phyloP scores from a whole-genome alignment of 2,329 filamentous ascomycete genomes.

The Zasmidium citrigriseum region DNA sequence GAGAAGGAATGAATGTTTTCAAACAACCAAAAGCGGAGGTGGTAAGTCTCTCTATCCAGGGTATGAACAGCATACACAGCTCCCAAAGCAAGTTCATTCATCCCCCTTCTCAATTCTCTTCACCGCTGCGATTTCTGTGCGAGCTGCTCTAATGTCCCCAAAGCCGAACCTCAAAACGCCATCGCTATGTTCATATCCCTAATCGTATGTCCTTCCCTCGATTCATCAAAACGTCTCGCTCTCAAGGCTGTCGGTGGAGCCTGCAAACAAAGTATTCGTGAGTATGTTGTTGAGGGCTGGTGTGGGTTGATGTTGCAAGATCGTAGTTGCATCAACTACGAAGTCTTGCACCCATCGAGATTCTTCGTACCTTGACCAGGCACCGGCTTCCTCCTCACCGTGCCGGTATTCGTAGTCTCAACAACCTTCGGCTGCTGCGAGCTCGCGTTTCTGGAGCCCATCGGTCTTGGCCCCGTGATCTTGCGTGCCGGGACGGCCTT shows the following conservation, averaged over 20 bases:
- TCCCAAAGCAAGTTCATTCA: no score
- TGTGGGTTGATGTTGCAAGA: no score
- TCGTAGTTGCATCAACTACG: no score
- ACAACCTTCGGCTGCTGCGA: constrained; percentile 17
- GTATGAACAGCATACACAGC: no score
- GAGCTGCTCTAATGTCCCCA: not conserved
- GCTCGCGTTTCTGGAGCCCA: constrained; percentile 42
- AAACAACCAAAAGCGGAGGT: no score
- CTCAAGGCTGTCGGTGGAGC: constrained; percentile 23
- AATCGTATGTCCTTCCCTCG: no score
- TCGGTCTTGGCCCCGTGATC: constrained; percentile 52
- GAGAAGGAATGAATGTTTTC: no score
- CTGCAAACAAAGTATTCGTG: no score
- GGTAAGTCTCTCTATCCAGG: no score
- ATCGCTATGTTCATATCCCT: not conserved
- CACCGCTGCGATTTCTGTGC: no score
- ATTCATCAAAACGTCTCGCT: constrained; percentile 24
- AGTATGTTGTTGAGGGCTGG: no score
- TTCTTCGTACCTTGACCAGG: constrained; percentile 23
- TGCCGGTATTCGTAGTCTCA: constrained; percentile 16
- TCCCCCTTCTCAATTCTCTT: not conserved
- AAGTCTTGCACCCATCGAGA: not conserved
- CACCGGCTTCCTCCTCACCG: constrained; percentile 33
- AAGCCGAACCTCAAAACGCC: not conserved
- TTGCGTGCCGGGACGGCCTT: constrained; percentile 41